Evolutionary conservation across 2,329 filamentous ascomycete species (phyloP).

Genomic region (Trichoderma atroviride): DNA sequence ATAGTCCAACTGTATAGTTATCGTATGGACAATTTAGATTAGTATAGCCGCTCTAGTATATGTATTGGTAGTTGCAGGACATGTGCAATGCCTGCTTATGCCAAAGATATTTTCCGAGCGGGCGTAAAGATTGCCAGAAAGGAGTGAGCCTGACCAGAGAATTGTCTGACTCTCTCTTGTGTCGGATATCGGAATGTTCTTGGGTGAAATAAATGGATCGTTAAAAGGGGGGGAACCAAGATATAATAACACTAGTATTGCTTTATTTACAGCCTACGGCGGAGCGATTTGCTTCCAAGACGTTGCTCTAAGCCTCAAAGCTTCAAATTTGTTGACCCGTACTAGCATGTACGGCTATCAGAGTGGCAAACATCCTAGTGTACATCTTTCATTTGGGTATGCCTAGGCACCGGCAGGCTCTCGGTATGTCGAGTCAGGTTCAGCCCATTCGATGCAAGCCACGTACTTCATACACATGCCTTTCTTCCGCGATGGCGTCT

Average conservation of each 20-base stretch:
- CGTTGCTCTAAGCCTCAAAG: neutral
- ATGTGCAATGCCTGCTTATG: neutral
- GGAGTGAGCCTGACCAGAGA: neutral
- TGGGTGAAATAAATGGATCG: neutral
- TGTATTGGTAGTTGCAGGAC: neutral
- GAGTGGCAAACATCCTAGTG: neutral
- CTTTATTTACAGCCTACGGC: neutral
- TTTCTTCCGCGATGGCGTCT: neutral
- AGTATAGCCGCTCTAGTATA: neutral
- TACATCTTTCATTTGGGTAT: neutral
- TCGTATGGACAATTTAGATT: neutral
- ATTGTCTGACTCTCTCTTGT: neutral
- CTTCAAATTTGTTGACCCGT: neutral
- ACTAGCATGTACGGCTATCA: neutral
- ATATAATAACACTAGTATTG: neutral
- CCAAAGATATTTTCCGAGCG: neutral
- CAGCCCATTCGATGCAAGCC: neutral
- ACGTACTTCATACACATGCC: neutral
- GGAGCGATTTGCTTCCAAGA: neutral
- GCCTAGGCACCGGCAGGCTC: neutral
- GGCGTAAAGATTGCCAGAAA: slow-evolving; percentile 4
- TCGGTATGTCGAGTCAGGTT: neutral
- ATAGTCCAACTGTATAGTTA: neutral
- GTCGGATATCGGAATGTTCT: neutral
- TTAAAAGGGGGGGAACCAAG: neutral